Evolutionary conservation across 352 stramenopile genomes (phyloP), one percentile per base, ranked within the genome.

Genomic region (Pythium diclinum): DNA sequence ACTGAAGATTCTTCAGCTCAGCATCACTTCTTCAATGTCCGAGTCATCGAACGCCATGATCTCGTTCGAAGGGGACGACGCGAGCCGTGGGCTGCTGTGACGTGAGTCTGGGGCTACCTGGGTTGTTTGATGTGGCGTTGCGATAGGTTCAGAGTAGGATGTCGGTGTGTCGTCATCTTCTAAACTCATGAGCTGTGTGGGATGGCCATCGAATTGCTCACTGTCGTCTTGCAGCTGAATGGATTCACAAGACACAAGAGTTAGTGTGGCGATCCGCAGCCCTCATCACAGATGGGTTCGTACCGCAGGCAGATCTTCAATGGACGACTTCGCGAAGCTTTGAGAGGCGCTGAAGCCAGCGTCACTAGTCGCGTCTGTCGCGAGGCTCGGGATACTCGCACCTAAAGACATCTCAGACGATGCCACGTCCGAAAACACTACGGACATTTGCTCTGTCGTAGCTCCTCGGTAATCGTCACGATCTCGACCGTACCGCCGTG

Each of bases 11-110:
- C n/a, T n/a, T 42, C 76, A 23, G 59, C 38, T 49, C 32, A 83
- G 56, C 49, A 83, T 64, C 30, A 83, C 73, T 51, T 88, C 78
- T 72, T 89, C 78, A 38, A 88, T 91, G 46, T 87, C 76, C 30
- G 68, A 85, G 52, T 87, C 79, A 36, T 88, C 78, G 55, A 72
- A 72, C 48, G 51, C 47, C 58, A 63, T 47, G 30, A 69, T 44
- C 23, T 59, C 52, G 10, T 59, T 46, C 14, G 42, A 49, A n/a
- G 42, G 42, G 10, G 42, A 49, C 3, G 42, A 14, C 16, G 42
- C 42, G 9, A 13, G 5, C 4, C 42, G 42, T 30, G 42, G 42
- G 13, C 42, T 49, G 42, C 6, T 49, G 17, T 28, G 42, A 2
- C 6, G 42, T 14, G 42, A 30, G 42, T 49, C n/a, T 13, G 17